Evolutionary conservation across 345 rosid genomes (phyloP).

Genomic region (Heritiera littoralis): DNA sequence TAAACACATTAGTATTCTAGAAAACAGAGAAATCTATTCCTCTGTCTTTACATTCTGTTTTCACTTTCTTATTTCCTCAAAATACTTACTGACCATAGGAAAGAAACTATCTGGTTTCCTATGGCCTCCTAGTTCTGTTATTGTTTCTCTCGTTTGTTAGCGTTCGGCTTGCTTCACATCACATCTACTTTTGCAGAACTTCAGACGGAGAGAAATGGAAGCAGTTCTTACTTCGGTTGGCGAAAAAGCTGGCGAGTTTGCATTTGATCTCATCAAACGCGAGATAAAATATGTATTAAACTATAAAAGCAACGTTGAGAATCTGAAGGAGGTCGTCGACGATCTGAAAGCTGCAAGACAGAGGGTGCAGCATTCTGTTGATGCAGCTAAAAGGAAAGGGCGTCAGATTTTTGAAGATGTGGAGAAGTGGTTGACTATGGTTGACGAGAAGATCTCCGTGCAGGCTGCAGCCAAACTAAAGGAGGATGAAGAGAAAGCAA

Average conservation of each 20-base stretch:
- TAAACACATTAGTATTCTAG: too few species aligned
- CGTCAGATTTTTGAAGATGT: neutral
- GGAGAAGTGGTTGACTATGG: neutral
- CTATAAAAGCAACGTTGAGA: constrained; percentile 11
- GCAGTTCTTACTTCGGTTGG: neutral
- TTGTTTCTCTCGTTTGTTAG: too few species aligned
- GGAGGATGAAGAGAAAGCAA: neutral
- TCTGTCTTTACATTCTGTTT: too few species aligned
- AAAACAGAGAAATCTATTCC: too few species aligned
- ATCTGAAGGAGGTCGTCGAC: constrained; percentile 5
- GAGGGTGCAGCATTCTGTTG: constrained; percentile 7
- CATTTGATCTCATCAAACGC: constrained; percentile 8
- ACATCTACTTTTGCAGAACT: neutral
- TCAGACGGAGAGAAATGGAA: constrained; percentile 4
- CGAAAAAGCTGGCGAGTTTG: constrained; percentile 5
- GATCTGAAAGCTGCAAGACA: neutral
- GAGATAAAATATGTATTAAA: neutral
- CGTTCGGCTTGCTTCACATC: neutral
- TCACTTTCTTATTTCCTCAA: too few species aligned
- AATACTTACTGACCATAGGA: too few species aligned
- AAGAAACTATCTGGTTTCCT: too few species aligned
- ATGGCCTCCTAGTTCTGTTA: too few species aligned
- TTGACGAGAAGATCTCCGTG: neutral
- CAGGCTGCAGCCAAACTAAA: neutral
- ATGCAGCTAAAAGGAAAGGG: neutral